These are phyloP conservation scores for Alternaria sp. DNA, from an alignment of 2,329 filamentous ascomycete genomes.

Conservation along the genomic window DNA sequence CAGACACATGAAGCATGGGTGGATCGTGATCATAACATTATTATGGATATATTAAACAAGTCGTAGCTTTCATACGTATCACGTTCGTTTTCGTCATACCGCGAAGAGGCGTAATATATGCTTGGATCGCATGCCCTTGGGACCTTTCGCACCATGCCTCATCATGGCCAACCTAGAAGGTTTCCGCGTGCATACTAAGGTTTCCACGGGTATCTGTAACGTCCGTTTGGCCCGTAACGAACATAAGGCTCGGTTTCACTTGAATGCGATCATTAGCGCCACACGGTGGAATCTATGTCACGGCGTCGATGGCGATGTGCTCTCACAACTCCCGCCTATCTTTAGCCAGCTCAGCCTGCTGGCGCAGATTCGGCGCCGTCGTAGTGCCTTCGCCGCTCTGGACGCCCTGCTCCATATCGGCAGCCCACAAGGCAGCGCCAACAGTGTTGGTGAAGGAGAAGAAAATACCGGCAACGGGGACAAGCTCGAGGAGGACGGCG, in stretches of 20 bases:
- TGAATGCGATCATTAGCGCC: constrained; percentile 17
- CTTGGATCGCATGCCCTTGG: not conserved
- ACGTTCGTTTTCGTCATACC: not conserved
- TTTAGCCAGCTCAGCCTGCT: constrained; percentile 47
- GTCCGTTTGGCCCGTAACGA: constrained; percentile 20
- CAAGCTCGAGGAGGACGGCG: constrained; percentile 81
- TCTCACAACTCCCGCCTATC: constrained; percentile 45
- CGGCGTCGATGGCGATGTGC: not conserved
- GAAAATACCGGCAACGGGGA: constrained; percentile 82
- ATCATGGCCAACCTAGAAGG: constrained; percentile 40
- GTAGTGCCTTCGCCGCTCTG: constrained; percentile 29
- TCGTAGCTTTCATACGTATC: not conserved
- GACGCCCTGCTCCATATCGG: constrained; percentile 71
- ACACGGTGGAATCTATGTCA: constrained; percentile 1
- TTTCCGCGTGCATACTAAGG: constrained; percentile 45
- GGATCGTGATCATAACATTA: not conserved
- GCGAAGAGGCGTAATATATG: not conserved
- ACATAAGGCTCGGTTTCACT: constrained; percentile 19
- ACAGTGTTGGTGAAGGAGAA: constrained; percentile 93
- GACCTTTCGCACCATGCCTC: not conserved
- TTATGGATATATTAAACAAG: not conserved
- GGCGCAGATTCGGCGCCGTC: constrained; percentile 47
- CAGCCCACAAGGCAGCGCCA: constrained; percentile 93
- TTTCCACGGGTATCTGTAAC: constrained; percentile 47
- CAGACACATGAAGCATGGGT: not conserved